Base-by-base conservation (phyloP, 306 rosid genomes). In the Aeschynomene evenia region DNA sequence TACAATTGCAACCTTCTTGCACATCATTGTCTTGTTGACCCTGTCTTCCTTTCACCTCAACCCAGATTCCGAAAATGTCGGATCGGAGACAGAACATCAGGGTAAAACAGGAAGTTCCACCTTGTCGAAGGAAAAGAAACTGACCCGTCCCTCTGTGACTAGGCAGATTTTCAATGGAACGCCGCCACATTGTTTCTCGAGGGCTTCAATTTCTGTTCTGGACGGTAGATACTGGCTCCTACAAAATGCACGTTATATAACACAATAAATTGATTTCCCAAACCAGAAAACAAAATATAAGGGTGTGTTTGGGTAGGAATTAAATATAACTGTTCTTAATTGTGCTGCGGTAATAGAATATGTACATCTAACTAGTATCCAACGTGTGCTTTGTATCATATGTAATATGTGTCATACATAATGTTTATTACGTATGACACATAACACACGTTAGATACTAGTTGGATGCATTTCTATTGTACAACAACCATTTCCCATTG, bases 101-200 rank as follows among this genome's bases (percentile, higher is more conserved):
- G 88, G 85, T 18, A 92, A 82, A 72, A 81, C 40, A 34, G 91
- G 91, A 57, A 89, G 89, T 71, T 86, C 83, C 77, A 74, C 87
- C 66, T 78, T 82, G 60, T 83, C 89, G 70, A 81, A 86, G 66
- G 90, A 84, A 84, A 88, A 86, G 83, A 88, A 90, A 74, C 91
- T 82, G 55, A 82, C 85, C 49, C 79, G 74, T 36, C 97, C 96
- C 64, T 88, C 83, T 31, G 87, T 87, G 16, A 86, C 84, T 31
- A 58, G 65, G 53, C 97, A 84, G 63, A 87, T 74, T 74, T 87
- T 83, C 62, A 86, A 66, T 37, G 89, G 92, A 84, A 90, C 60
- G 59, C 77, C 84, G 71, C 76, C 68, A 14, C 87, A 86, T 63
- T 70, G 82, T 72, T 70, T 84, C 70, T 84, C 85, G 26, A 88